These are phyloP conservation scores for Trichopus zeylanicus DNA, from an alignment of 116 monocot genomes.

Conservation along the genomic window DNA sequence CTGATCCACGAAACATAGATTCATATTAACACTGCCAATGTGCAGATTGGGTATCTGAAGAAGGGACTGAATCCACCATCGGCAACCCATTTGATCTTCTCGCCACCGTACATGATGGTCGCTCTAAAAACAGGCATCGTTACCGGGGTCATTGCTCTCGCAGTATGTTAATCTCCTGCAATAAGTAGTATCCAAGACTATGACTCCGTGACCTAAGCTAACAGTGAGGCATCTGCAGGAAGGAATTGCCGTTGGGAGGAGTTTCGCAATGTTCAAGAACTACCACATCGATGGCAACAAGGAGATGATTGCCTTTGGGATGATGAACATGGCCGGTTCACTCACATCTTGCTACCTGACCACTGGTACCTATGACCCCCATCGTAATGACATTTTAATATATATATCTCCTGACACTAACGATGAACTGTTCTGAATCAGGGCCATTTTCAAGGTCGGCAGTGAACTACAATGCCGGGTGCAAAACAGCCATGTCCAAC, in stretches of 20 bases:
- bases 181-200: background rate
- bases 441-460: slow-evolving; percentile 91
- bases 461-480: slow-evolving; percentile 92
- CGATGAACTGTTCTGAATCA: slow-evolving; percentile 9
- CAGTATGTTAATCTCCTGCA: slow-evolving; percentile 33
- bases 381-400: background rate
- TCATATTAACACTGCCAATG: no score
- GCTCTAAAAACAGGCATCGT: slow-evolving; percentile 68
- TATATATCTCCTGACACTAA: no score
- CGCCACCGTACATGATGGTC: slow-evolving; percentile 44
- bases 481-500: slow-evolving; percentile 88
- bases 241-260: slow-evolving; percentile 92
- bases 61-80: slow-evolving; percentile 82
- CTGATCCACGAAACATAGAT: no score
- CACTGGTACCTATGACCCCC: slow-evolving; percentile 29
- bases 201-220: background rate
- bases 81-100: slow-evolving; percentile 39
- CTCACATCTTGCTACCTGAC: slow-evolving; percentile 90
- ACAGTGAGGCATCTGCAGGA: slow-evolving; percentile 37
- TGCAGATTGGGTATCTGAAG: slow-evolving; percentile 77
- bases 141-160: slow-evolving; percentile 83
- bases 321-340: slow-evolving; percentile 91
- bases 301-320: slow-evolving; percentile 94
- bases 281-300: slow-evolving; percentile 98
- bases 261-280: slow-evolving; percentile 91